Conservation (phyloP, 805 yeast species). For the Candida andamanensis region DNA sequence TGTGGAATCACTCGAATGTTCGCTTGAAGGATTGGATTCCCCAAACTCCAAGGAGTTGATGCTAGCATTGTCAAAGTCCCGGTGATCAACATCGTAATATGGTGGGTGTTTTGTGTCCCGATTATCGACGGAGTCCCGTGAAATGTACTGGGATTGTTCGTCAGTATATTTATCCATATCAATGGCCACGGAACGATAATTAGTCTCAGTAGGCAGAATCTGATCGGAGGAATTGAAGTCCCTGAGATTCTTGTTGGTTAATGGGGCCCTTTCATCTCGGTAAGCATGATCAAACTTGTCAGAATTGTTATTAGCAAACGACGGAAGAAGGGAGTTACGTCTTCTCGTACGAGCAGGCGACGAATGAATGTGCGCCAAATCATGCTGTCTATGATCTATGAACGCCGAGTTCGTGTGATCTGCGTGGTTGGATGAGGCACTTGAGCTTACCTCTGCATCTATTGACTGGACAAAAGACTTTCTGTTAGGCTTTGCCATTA, state of each 20-base stretch:
- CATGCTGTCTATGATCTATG: constrained; percentile 26
- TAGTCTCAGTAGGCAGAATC: too few relatives aligned
- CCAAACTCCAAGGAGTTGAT: constrained; percentile 37
- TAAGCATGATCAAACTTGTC: too few relatives aligned
- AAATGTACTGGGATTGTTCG: constrained; percentile 19
- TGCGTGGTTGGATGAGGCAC: constrained; percentile 7
- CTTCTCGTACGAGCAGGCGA: constrained; percentile 27
- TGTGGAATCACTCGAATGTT: constrained; percentile 59
- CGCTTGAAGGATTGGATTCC: constrained; percentile 59
- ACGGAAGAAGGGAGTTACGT: constrained; percentile 13
- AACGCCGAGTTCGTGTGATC: constrained; percentile 14
- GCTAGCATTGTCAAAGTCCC: constrained; percentile 13
- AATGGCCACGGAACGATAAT: constrained; percentile 22
- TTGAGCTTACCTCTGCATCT: too few relatives aligned
- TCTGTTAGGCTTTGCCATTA: too few relatives aligned
- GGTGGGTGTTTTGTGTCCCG: constrained; percentile 3
- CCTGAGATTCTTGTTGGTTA: constrained; percentile 35
- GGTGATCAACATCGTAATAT: constrained; percentile 2
- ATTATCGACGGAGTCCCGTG: neutral
- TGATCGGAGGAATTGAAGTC: constrained; percentile 13
- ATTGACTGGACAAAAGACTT: too few relatives aligned
- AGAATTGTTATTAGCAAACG: too few relatives aligned
- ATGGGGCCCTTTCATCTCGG: constrained; percentile 20
- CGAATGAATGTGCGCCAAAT: constrained; percentile 22
- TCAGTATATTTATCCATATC: constrained; percentile 37